These are phyloP conservation scores for Cryphonectria carpinicola DNA, from an alignment of 2,329 filamentous ascomycete genomes.

Conservation along the genomic window DNA sequence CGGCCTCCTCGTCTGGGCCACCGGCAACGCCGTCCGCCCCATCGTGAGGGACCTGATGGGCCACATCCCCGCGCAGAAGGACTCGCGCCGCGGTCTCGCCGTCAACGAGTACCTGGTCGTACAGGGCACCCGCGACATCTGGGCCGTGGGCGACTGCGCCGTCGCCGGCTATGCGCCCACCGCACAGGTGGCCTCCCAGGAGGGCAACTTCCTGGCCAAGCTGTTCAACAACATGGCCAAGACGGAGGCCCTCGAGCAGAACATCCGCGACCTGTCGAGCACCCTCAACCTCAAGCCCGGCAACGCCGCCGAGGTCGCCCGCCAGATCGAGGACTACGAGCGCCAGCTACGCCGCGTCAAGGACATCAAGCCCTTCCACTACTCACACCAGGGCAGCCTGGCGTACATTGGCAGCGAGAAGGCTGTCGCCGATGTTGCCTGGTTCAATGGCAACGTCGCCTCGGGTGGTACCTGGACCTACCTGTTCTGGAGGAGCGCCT, in stretches of 20 bases:
- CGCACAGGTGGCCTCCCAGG: conserved; percentile 93
- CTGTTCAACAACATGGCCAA: conserved; percentile 99
- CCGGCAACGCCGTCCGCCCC: conserved; percentile 89
- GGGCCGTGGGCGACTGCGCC: conserved; percentile 97
- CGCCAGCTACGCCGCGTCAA: conserved; percentile 86
- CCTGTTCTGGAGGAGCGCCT: conserved; percentile 97
- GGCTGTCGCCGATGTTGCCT: conserved; percentile 95
- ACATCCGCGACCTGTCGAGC: conserved; percentile 71
- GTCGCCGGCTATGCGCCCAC: conserved; percentile 97
- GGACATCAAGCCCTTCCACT: conserved; percentile 96
- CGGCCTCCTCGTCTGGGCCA: conserved; percentile 96
- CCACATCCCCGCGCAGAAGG: conserved; percentile 91
- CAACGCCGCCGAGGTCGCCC: conserved; percentile 68
- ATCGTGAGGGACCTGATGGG: conserved; percentile 89
- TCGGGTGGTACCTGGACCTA: conserved; percentile 93
- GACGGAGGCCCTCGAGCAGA: conserved; percentile 78
- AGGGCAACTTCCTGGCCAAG: conserved; percentile 90
- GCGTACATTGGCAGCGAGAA: conserved; percentile 97
- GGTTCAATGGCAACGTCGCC: conserved; percentile 96
- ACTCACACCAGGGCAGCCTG: conserved; percentile 94
- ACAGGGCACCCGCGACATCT: conserved; percentile 94
- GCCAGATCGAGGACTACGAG: conserved; percentile 84
- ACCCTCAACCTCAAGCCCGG: conserved; percentile 63
- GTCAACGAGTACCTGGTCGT: conserved; percentile 99
- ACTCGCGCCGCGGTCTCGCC: conserved; percentile 89